Percentiles rank a stretch among this genome's conserved stretches.
These are phyloP conservation scores for Colletotrichum acutatum DNA, from an alignment of 2,329 filamentous ascomycete species.

Conservation along the genomic window DNA sequence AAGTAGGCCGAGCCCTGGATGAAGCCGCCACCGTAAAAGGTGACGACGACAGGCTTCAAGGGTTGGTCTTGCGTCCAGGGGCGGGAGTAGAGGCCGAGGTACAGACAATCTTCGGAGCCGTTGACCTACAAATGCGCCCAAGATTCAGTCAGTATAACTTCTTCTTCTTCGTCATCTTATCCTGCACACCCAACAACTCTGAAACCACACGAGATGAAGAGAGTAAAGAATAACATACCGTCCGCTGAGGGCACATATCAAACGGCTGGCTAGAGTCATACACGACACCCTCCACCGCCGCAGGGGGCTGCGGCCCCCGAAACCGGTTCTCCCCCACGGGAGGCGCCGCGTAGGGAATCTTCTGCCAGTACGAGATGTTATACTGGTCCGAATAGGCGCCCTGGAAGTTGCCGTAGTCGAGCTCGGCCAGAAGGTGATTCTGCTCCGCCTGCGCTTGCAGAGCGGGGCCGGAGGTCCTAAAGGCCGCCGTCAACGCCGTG, in stretches of 20 bases:
- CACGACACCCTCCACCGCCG: conserved; percentile 54
- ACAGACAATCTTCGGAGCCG: conserved; percentile 70
- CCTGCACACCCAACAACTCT: no score
- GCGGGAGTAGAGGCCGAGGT: conserved; percentile 68
- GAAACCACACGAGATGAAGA: background rate
- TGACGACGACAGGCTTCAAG: conserved; percentile 67
- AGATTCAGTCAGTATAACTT: background rate
- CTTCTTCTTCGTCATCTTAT: no score
- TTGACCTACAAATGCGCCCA: conserved; percentile 48
- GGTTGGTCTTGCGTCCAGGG: conserved; percentile 60
- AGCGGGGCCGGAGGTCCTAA: conserved; percentile 6
- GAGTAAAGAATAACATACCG: conserved; percentile 45
- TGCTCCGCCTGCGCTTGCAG: conserved; percentile 17
- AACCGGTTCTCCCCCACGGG: conserved; percentile 69
- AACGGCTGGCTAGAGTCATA: conserved; percentile 67
- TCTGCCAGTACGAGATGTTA: conserved; percentile 69
- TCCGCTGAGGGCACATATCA: conserved; percentile 69
- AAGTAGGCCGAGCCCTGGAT: conserved; percentile 68
- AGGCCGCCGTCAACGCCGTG: conserved; percentile 2
- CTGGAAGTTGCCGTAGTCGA: conserved; percentile 63
- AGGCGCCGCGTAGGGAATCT: conserved; percentile 70
- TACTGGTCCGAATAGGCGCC: conserved; percentile 62
- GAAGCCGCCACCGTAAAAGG: conserved; percentile 70
- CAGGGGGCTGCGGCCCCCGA: conserved; percentile 67
- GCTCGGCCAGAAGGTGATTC: conserved; percentile 34